Percentiles rank a stretch among this genome's conserved stretches.
Evolutionary conservation across 139 green algal genomes (phyloP).

Genomic region (Chlamydomonas schloesseri): DNA sequence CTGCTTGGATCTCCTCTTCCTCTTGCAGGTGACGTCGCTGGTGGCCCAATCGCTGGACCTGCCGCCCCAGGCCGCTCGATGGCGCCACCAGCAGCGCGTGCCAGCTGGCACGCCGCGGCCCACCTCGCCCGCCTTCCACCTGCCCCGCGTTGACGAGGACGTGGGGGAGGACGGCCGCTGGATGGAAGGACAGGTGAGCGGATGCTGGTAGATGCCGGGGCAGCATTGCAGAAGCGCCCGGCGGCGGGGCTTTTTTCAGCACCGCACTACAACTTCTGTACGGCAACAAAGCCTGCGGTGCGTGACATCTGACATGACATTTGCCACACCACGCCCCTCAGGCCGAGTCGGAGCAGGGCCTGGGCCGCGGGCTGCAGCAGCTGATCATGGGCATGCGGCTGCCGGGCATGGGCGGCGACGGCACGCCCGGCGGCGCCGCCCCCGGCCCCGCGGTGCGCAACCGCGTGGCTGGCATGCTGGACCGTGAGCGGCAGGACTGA

Average conservation of each 20-base stretch:
- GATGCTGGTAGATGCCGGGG: too few species aligned
- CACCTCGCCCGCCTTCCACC: neutral
- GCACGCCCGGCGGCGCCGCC: slow-evolving; percentile 1
- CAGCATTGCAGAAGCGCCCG: too few species aligned
- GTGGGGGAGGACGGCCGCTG: neutral
- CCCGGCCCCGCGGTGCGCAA: slow-evolving; percentile 33
- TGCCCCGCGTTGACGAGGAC: neutral
- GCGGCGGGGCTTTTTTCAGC: too few species aligned
- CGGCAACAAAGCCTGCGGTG: too few species aligned
- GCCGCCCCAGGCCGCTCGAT: slow-evolving; percentile 68
- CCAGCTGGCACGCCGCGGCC: neutral
- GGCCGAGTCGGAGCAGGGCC: neutral
- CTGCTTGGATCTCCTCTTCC: too few species aligned
- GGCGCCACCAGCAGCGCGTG: slow-evolving; percentile 64
- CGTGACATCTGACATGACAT: too few species aligned
- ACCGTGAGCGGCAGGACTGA: slow-evolving; percentile 47
- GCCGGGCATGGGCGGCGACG: slow-evolving; percentile 20
- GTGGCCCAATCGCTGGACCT: slow-evolving; percentile 86
- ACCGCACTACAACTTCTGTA: too few species aligned
- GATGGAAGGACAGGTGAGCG: neutral
- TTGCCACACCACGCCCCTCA: too few species aligned
- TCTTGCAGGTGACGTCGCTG: slow-evolving; percentile 67
- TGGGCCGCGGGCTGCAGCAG: slow-evolving; percentile 13
- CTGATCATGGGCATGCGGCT: slow-evolving; percentile 4
- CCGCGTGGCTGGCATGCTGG: slow-evolving; percentile 58